Base-by-base conservation (phyloP, 1,139 yeast genomes). In the Blastobotrys arbuscula region DNA sequence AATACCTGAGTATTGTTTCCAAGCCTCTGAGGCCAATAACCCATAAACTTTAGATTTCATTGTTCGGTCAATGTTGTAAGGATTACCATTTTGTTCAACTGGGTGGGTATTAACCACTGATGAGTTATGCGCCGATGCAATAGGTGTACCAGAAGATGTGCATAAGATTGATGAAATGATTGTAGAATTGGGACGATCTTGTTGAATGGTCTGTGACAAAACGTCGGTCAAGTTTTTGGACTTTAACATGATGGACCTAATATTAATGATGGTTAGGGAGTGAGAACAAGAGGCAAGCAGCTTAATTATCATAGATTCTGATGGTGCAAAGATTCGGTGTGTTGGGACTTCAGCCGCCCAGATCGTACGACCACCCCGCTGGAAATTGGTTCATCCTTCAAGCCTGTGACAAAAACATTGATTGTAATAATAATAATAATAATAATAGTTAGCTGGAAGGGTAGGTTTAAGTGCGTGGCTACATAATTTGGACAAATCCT, bases 11-110 rank as follows among this genome's bases (percentile, higher is more conserved):
- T 62, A 62, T 40, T 60, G 60, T 15, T 56, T 50, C 63, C 65
- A 62, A 2, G 58, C 57, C 15, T 62, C 53, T 7, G 65, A 55
- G 1, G 64, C 65, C 48, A 60, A 58, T 24, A 62, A 50, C 7
- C 63, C 59, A 38, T 60, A 62, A 6, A 62, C 59, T 38, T 61
- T 61, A 9, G 64, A 61, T 39, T 60, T 60, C 59, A 60, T 58
- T 1, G 57, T 40, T 35, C 63, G 47, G 33, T 58, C 60, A 21
- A 61, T 56, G 16, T 57, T 54, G 41, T 59, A 61, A 18, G 63
- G 62, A 10, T 52, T 39, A 48, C 10, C 33, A 35, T 31, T 39
- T 6, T 40, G 35, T 35, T 50, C 39, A 8, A 46, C 49, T 2
- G 52, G 55, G 26, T 48, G 49, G 13, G 45, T 41, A 3, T 64